These are phyloP conservation scores for Stellera chamaejasme DNA, from an alignment of 345 rosid species.

Conservation along the genomic window DNA sequence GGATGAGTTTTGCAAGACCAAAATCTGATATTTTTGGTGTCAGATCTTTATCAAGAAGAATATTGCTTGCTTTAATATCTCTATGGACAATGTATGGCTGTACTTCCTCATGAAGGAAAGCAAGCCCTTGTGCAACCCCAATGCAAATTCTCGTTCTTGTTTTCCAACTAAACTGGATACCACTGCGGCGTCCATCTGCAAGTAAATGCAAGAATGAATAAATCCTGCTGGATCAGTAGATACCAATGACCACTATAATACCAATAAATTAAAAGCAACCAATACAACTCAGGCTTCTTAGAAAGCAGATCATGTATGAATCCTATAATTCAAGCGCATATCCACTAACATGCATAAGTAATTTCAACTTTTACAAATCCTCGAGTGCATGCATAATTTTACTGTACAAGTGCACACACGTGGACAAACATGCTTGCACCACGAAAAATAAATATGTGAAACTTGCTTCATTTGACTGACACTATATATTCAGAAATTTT, in stretches of 20 bases:
- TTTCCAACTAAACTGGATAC: constrained; percentile 70
- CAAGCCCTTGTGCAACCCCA: constrained; percentile 80
- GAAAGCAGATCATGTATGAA: no score
- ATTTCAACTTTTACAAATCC: no score
- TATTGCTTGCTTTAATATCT: constrained; percentile 97
- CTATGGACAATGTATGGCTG: constrained; percentile 73
- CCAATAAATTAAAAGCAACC: not conserved
- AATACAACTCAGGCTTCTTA: no score
- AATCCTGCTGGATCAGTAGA: no score
- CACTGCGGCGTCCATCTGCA: constrained; percentile 47
- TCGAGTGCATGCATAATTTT: no score
- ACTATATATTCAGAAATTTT: no score
- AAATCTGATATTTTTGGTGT: constrained; percentile 90
- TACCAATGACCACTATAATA: not conserved
- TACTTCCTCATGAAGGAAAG: constrained; percentile 85
- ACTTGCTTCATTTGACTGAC: no score
- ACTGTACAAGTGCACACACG: no score
- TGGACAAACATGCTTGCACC: no score
- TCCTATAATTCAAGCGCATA: not conserved
- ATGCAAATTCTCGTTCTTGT: constrained; percentile 60
- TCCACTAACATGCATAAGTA: no score
- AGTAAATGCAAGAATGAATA: constrained; percentile 3
- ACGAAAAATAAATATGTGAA: no score
- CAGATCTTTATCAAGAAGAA: constrained; percentile 71
- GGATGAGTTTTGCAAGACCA: constrained; percentile 93